A percentile compares a stretch with the other conserved stretches of the same genome.
These are phyloP conservation scores for Themeda triandra DNA, from an alignment of 176 grass and related monocot genomes.

Conservation along the genomic window DNA sequence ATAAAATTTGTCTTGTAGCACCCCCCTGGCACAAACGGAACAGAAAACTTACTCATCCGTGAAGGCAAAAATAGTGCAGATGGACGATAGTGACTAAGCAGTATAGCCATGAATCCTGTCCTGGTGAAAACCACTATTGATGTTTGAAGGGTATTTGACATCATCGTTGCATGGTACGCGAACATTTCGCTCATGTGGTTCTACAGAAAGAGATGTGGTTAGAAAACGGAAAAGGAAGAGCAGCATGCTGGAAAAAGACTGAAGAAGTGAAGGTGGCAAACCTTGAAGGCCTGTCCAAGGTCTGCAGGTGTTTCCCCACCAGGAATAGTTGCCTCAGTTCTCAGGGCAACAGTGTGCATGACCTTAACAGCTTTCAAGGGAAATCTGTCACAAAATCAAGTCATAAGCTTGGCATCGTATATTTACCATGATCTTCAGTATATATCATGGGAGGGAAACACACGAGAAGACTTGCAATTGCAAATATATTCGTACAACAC, in stretches of 20 bases:
- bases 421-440: neutral
- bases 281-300: slow-evolving; percentile 89
- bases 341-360: slow-evolving; percentile 92
- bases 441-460: slow-evolving; percentile 1
- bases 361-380: slow-evolving; percentile 99
- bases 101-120: slow-evolving; percentile 91
- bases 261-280: neutral
- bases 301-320: slow-evolving; percentile 64
- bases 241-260: slow-evolving; percentile 4
- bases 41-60: slow-evolving; percentile 74
- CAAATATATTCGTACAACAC: slow-evolving; percentile 7
- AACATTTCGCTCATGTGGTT: slow-evolving; percentile 99
- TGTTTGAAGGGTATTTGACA: slow-evolving; percentile 92
- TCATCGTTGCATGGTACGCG: slow-evolving; percentile 96
- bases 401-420: neutral
- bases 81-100: slow-evolving; percentile 92
- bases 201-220: slow-evolving; percentile 31
- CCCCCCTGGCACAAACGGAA: slow-evolving; percentile 7
- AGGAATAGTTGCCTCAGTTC: slow-evolving; percentile 85
- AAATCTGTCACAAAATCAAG: slow-evolving; percentile 48
- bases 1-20: neutral
- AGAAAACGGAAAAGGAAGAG: slow-evolving; percentile 6
- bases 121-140: slow-evolving; percentile 99
- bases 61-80: slow-evolving; percentile 98
- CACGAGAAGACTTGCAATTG: neutral